Evolutionary conservation across 2,329 filamentous ascomycete genomes (phyloP).

Genomic region (Dactylellina cionopaga): DNA sequence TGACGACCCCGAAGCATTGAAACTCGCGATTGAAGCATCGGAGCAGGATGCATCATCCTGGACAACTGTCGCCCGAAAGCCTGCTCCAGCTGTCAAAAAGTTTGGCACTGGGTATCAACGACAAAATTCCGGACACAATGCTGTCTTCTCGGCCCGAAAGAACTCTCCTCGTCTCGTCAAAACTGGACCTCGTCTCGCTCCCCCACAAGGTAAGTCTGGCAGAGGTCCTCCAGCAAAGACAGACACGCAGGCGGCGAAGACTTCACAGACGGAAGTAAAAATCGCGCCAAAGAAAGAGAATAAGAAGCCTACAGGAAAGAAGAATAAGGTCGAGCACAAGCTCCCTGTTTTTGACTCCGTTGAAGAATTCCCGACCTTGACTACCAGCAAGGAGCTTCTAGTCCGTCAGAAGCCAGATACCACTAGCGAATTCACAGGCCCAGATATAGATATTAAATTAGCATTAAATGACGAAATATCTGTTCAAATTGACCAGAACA

Average conservation of each 20-base stretch:
- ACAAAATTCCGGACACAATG: background rate
- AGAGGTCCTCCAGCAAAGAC: too few relatives aligned
- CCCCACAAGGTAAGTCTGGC: too few relatives aligned
- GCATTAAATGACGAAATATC: too few relatives aligned
- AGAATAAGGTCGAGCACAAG: background rate
- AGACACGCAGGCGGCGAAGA: too few relatives aligned
- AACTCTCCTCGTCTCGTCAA: background rate
- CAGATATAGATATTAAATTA: background rate
- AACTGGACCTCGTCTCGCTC: background rate
- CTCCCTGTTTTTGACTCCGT: constrained; percentile 16
- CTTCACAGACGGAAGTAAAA: too few relatives aligned
- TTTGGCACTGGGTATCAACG: background rate
- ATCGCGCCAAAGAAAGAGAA: constrained; percentile 20
- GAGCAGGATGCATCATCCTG: constrained; percentile 8
- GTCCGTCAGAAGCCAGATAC: background rate
- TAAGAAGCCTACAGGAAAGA: constrained; percentile 1
- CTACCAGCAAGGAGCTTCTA: constrained; percentile 1
- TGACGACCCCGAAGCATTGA: constrained; percentile 23
- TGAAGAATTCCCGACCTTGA: constrained; percentile 37
- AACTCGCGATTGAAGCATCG: constrained; percentile 16
- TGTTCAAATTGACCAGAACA: too few relatives aligned
- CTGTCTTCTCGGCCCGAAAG: background rate
- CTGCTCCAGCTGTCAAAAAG: background rate
- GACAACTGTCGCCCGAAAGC: constrained; percentile 12
- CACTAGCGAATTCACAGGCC: too few relatives aligned